Evolutionary conservation across 768 basidiomycete genomes (phyloP), one percentile per base, ranked within the genome.

Genomic region (Leccinellum rugosiceps): DNA sequence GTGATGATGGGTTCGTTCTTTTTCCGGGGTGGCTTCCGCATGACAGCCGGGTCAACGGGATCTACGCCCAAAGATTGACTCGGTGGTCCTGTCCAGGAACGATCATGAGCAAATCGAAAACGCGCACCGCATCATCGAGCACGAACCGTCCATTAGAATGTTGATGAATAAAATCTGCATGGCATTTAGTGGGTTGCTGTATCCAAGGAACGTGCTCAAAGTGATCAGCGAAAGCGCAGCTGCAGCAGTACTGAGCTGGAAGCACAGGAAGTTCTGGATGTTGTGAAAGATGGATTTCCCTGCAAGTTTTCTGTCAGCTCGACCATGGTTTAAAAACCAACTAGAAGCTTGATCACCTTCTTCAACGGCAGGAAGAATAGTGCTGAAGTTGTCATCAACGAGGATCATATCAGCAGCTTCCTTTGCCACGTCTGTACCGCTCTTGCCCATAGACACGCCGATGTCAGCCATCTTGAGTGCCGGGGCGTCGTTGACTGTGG

Each of bases 151-250:
- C 95, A 98, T 98, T 49, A 98, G 82, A 69, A 98, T 97, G 75
- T 98, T 98, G 68, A 98, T 98, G 70, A 97, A 98, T n/a, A 98
- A 76, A 65, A 98, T 98, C 72, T 98, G 94, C 94, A 98, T 98
- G 4, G 95, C 88, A 66, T 98, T 98, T 60, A 98, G 80, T 3
- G 95, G 95, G 67, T 96, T 98, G 65, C 85, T 87, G 32, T 97
- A 78, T 14, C 89, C 86, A 65, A 98, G 84, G 71, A 94, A 80
- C 21, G 95, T 98, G 70, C 91, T 93, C 55, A 98, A 78, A 2
- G 95, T 95, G 75, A 98, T 98, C 63, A 98, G 78, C n/a, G 91
- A 87, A 62, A 98, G 77, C 3, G 95, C 94, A 21, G 96, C 94
- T 3, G 93, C 92, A n/a, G 96, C 96, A 3, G 96, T 98, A 64